Evolutionary conservation across 2,329 filamentous ascomycete species (phyloP).

Genomic region (Xylaria sp.): DNA sequence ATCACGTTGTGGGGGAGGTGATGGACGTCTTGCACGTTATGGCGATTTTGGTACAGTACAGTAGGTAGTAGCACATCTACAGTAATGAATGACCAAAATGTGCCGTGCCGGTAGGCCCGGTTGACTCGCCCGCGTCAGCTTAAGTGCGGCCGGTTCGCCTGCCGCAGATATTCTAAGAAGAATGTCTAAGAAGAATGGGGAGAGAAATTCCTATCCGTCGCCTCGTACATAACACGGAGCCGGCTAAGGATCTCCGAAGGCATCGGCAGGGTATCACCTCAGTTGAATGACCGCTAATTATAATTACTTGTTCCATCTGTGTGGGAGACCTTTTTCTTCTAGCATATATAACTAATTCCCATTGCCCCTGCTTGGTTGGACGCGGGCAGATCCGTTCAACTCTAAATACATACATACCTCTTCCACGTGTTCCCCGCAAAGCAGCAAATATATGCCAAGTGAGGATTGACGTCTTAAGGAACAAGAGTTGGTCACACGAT

Average conservation of each 20-base stretch:
- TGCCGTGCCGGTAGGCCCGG: not conserved
- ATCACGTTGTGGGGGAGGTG: not conserved
- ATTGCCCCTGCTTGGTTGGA: not conserved
- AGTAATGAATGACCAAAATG: not conserved
- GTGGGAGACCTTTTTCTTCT: not conserved
- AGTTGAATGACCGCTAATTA: not conserved
- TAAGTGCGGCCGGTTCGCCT: not conserved
- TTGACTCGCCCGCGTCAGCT: not conserved
- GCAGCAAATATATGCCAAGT: not conserved
- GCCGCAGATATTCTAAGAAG: not conserved
- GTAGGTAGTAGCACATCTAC: not conserved
- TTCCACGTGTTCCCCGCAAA: not conserved
- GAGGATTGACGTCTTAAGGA: not conserved
- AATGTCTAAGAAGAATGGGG: not conserved
- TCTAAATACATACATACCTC: not conserved
- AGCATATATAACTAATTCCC: not conserved
- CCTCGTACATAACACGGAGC: conserved; percentile 7
- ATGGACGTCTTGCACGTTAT: not conserved
- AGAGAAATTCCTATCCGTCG: not conserved
- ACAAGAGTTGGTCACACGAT: not conserved
- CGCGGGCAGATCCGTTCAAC: not conserved
- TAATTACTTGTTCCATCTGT: not conserved
- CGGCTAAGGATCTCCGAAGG: not conserved
- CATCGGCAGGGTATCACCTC: not conserved
- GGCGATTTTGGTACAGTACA: not conserved